phyloP scores from a whole-genome alignment of 805 yeast genomes.

The Candida tallmaniae region DNA sequence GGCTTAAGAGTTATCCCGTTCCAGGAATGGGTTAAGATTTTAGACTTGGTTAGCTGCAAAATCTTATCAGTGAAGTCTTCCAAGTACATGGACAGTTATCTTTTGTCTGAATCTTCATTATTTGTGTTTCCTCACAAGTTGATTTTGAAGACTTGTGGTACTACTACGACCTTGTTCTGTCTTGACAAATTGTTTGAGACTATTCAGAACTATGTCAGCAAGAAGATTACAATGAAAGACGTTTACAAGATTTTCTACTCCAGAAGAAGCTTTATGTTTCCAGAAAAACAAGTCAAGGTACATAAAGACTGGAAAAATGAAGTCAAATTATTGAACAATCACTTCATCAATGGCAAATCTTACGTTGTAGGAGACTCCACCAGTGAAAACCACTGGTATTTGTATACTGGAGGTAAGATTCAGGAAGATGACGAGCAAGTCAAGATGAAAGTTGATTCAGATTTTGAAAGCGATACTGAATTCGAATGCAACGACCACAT shows the following conservation, averaged over 20 bases:
- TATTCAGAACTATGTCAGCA: slow-evolving; percentile 23
- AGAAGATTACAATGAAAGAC: slow-evolving; percentile 10
- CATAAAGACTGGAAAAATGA: slow-evolving; percentile 86
- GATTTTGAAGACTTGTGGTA: slow-evolving; percentile 92
- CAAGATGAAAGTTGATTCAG: slow-evolving; percentile 2
- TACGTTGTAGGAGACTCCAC: slow-evolving; percentile 75
- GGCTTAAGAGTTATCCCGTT: slow-evolving; percentile 65
- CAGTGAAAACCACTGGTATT: slow-evolving; percentile 85
- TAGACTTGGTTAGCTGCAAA: slow-evolving; percentile 84
- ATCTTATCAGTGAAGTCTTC: slow-evolving; percentile 75
- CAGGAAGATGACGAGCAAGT: slow-evolving; percentile 7
- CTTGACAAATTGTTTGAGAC: slow-evolving; percentile 56
- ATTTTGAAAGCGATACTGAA: too few relatives aligned
- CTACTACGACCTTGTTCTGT: slow-evolving; percentile 85
- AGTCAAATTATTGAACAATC: slow-evolving; percentile 60
- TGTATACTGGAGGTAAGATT: slow-evolving; percentile 58
- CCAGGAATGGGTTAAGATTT: slow-evolving; percentile 62
- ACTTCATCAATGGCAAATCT: slow-evolving; percentile 56
- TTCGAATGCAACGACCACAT: too few relatives aligned
- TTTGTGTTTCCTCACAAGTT: slow-evolving; percentile 85
- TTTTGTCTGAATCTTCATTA: slow-evolving; percentile 83
- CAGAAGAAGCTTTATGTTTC: slow-evolving; percentile 89
- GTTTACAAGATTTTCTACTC: slow-evolving; percentile 81
- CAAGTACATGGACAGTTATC: slow-evolving; percentile 67
- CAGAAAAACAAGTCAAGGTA: slow-evolving; percentile 72